phyloP scores from a whole-genome alignment of 2,329 filamentous ascomycete genomes.

The Exserohilum rostratum region DNA sequence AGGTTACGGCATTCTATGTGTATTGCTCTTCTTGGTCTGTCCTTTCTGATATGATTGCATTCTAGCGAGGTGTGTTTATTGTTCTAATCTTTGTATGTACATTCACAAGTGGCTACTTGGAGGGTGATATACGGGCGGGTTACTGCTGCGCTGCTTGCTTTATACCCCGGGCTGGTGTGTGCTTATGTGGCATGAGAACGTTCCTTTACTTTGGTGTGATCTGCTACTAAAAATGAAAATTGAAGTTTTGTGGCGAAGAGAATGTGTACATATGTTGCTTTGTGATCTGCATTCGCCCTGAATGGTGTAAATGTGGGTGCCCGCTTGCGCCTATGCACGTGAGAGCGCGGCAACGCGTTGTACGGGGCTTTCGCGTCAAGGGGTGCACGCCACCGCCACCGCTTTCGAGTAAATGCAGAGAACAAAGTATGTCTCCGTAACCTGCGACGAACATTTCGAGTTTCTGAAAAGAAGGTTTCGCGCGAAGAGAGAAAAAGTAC shows the following conservation, averaged over 20 bases:
- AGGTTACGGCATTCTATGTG: constrained; percentile 12
- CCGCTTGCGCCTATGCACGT: constrained; percentile 6
- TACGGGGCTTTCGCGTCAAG: constrained; percentile 1
- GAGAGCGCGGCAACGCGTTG: constrained; percentile 20
- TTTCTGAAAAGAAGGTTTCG: neutral
- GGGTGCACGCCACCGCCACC: neutral
- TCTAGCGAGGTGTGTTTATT: constrained; percentile 18
- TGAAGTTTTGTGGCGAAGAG: neutral
- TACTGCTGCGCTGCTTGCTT: constrained; percentile 14
- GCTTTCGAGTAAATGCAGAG: neutral
- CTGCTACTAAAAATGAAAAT: neutral
- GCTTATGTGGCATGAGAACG: constrained; percentile 6
- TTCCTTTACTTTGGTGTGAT: neutral
- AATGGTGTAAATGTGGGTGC: neutral
- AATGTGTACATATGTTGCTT: neutral
- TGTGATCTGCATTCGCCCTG: too few relatives aligned
- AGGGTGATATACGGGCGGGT: constrained; percentile 1
- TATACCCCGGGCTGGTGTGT: constrained; percentile 22
- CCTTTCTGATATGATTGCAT: constrained; percentile 16
- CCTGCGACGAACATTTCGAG: neutral
- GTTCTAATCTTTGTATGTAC: constrained; percentile 15
- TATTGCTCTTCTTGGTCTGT: constrained; percentile 9
- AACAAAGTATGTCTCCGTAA: neutral
- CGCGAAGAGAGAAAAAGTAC: neutral
- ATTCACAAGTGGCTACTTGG: constrained; percentile 9